Conservation (phyloP, 176 grass and related monocot species). For the Ampelocalamus luodianensis region DNA sequence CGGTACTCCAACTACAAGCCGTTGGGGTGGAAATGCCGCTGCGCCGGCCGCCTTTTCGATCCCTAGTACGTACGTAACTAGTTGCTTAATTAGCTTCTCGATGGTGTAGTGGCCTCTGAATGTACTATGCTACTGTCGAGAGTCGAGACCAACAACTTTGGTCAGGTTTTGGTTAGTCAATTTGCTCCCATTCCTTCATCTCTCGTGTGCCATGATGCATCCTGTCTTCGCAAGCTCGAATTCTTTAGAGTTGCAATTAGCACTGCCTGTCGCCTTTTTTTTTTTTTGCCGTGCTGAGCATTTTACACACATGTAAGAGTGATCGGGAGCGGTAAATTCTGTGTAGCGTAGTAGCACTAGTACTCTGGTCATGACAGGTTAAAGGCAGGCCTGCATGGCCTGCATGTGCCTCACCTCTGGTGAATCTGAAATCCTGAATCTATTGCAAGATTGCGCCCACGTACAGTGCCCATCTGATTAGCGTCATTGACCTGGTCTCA, state of each 20-base stretch:
- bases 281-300: not conserved
- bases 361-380: not conserved
- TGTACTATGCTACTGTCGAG: not conserved
- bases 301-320: constrained; percentile 29
- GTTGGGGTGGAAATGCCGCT: constrained; percentile 92
- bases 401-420: constrained; percentile 51
- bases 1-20: constrained; percentile 97
- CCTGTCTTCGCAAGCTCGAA: not conserved
- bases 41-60: constrained; percentile 71
- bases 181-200: not conserved
- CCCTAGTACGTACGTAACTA: constrained; percentile 43
- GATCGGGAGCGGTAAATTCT: constrained; percentile 48
- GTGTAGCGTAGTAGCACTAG: not conserved
- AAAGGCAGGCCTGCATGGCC: constrained; percentile 39
- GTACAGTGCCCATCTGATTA: constrained; percentile 25
- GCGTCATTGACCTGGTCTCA: constrained; percentile 34
- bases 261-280: constrained; percentile 11
- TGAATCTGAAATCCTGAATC: constrained; percentile 43
- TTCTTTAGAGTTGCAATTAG: not conserved
- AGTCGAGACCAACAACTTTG: not conserved
- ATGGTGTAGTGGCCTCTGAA: not conserved
- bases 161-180: constrained; percentile 29
- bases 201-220: not conserved
- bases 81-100: not conserved
- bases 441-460: constrained; percentile 30